Conservation (phyloP, 2,329 filamentous ascomycete genomes). For the Neobulgaria alba region DNA sequence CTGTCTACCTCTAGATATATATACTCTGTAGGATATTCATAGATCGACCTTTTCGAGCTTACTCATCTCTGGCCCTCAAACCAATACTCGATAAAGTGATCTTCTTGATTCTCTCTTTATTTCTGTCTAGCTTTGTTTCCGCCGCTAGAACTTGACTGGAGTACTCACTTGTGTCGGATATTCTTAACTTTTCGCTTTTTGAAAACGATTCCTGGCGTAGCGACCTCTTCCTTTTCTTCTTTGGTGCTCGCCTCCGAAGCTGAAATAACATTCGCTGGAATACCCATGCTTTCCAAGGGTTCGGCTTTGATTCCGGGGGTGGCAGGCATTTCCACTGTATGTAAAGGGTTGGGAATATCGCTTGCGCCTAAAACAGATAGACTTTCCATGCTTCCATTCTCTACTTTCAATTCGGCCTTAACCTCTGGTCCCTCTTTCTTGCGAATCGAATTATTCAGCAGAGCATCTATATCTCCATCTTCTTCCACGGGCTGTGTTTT, state of each 20-base stretch:
- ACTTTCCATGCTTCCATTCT: slow-evolving; percentile 8
- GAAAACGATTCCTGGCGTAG: slow-evolving; percentile 52
- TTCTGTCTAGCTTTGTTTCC: background rate
- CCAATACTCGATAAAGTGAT: too few relatives aligned
- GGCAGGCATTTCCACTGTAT: background rate
- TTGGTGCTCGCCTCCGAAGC: slow-evolving; percentile 22
- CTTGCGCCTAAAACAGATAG: slow-evolving; percentile 1
- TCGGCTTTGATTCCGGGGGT: slow-evolving; percentile 20
- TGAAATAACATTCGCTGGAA: slow-evolving; percentile 17
- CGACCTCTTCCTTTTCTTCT: slow-evolving; percentile 23
- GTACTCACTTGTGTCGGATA: slow-evolving; percentile 48
- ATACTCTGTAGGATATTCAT: background rate
- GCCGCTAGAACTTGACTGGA: too few relatives aligned
- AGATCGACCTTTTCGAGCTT: too few relatives aligned
- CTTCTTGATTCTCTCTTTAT: background rate
- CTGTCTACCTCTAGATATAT: background rate
- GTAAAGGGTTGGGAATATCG: background rate
- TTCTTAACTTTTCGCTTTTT: slow-evolving; percentile 71
- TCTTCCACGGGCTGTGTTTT: slow-evolving; percentile 28
- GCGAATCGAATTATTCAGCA: slow-evolving; percentile 22
- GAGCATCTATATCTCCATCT: slow-evolving; percentile 33
- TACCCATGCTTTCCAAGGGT: slow-evolving; percentile 29
- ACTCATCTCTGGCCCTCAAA: too few relatives aligned
- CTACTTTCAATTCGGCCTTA: slow-evolving; percentile 19
- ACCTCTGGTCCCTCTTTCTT: slow-evolving; percentile 21